Conservation (phyloP, 176 grass and related monocot species). For the Paspalum notatum region DNA sequence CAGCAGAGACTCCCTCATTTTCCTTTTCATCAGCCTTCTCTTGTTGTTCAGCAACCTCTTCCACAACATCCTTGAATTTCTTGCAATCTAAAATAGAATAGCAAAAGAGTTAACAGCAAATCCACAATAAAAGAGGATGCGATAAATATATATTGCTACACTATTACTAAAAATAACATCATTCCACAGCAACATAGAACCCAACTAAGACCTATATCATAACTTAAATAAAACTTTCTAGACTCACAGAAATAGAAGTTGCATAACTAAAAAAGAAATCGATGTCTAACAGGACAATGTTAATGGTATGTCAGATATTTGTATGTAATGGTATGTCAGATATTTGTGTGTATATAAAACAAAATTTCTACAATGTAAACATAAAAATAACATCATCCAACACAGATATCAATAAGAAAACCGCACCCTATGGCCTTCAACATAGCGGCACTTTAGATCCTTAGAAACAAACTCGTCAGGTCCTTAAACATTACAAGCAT, state of each 20-base stretch:
- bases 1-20: constrained; percentile 47
- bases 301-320: neutral
- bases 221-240: neutral
- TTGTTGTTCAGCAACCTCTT: constrained; percentile 59
- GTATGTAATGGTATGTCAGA: neutral
- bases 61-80: constrained; percentile 66
- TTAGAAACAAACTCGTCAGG: neutral
- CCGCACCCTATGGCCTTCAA: neutral
- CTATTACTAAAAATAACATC: neutral
- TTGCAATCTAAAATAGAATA: constrained; percentile 62
- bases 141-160: neutral
- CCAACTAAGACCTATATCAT: neutral
- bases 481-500: neutral
- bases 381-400: neutral
- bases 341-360: neutral
- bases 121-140: neutral
- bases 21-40: constrained; percentile 45
- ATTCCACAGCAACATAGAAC: neutral
- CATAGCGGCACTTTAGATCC: neutral
- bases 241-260: neutral
- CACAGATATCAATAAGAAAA: neutral
- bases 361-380: neutral
- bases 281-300: neutral
- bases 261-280: neutral
- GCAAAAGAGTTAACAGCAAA: neutral